A percentile compares a stretch with the other conserved stretches of the same genome.
phyloP scores from a whole-genome alignment of 805 yeast genomes.

The Myxozyma udenii region DNA sequence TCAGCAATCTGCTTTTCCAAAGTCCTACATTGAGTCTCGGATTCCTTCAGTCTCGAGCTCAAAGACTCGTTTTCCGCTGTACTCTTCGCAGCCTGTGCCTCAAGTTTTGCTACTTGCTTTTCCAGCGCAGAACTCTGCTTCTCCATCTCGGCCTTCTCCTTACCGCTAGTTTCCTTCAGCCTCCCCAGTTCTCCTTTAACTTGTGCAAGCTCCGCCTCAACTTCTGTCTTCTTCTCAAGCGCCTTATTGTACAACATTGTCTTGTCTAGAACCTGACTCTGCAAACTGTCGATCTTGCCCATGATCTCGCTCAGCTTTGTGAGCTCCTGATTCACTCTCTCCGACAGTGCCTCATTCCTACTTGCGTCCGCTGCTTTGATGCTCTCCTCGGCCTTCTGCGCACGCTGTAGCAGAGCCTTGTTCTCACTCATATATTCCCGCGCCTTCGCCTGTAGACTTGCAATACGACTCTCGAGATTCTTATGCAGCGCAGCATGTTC shows the following conservation, averaged over 20 bases:
- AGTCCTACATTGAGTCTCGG: conserved; percentile 7
- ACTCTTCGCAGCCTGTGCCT: background rate
- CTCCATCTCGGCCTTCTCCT: background rate
- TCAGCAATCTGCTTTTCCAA: conserved; percentile 7
- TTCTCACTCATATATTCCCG: background rate
- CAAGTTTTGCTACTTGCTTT: conserved; percentile 1
- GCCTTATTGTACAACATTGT: background rate
- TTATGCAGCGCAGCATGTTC: background rate
- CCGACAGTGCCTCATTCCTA: conserved; percentile 4
- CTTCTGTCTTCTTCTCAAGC: background rate
- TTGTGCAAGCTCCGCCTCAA: background rate
- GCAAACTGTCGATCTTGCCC: too few relatives aligned
- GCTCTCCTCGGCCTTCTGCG: conserved; percentile 4
- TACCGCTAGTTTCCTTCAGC: background rate
- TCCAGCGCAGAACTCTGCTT: background rate
- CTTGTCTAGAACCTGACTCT: background rate
- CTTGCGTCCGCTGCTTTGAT: background rate
- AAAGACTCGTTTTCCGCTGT: conserved; percentile 1
- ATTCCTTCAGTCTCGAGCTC: conserved; percentile 5
- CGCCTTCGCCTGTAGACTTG: background rate
- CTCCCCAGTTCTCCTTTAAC: background rate
- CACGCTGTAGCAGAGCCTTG: too few relatives aligned
- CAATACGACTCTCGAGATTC: background rate
- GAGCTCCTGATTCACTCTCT: background rate
- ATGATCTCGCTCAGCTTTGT: background rate